phyloP scores from a whole-genome alignment of 257 asterid genomes.

The Phtheirospermum japonicum region DNA sequence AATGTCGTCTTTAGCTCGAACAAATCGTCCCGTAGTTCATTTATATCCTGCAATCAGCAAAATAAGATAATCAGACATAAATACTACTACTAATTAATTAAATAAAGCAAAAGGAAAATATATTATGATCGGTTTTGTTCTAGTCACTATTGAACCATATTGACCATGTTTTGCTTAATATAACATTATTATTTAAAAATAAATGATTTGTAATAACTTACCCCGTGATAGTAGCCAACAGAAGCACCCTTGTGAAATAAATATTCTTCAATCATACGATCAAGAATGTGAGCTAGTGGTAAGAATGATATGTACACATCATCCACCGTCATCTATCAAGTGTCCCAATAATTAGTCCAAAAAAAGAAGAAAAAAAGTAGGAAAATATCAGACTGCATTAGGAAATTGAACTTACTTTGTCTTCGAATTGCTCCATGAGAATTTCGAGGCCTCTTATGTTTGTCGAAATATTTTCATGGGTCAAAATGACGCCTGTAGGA shows the following conservation, averaged over 20 bases:
- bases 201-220: conserved; percentile 28
- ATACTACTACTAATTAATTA: too few relatives aligned
- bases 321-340: conserved; percentile 74
- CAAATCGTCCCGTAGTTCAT: conserved; percentile 78
- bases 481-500: conserved; percentile 92
- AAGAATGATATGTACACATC: conserved; percentile 96
- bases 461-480: conserved; percentile 74
- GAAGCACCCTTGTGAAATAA: conserved; percentile 97
- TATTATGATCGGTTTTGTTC: too few relatives aligned
- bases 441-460: conserved; percentile 68
- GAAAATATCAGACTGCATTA: too few relatives aligned
- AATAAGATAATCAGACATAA: conserved; percentile 20
- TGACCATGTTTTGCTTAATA: too few relatives aligned
- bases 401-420: conserved; percentile 52
- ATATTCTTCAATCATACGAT: conserved; percentile 95
- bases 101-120: too few relatives aligned
- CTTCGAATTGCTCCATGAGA: conserved; percentile 89
- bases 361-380: background rate
- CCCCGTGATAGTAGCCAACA: conserved; percentile 97
- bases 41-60: conserved; percentile 56
- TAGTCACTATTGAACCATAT: too few relatives aligned
- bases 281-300: conserved; percentile 98
- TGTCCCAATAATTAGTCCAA: background rate
- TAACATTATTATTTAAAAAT: too few relatives aligned
- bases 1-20: conserved; percentile 84